Base-by-base conservation (phyloP, 1,284 basidiomycete species). In the Schizophyllum amplum region DNA sequence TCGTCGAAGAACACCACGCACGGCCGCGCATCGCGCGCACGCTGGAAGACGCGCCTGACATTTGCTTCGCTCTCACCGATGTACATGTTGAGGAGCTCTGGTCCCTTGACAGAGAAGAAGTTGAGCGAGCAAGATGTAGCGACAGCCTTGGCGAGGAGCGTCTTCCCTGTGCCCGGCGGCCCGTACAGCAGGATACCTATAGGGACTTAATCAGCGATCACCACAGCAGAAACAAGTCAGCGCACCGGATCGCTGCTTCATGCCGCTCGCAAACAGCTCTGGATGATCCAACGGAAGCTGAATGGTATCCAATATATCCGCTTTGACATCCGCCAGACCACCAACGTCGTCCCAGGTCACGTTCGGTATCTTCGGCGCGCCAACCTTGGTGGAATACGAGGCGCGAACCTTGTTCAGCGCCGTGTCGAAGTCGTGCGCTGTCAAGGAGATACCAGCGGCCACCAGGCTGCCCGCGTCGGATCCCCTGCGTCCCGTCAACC, bases 321-420 rank as follows among this genome's bases (percentile, higher is more conserved):
- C 72, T 71, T 98, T 99, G 58, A 98, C 93, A 60, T 80, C 75
- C 1, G 85, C 87, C 20, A 99, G 75, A 5, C 97, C 97, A 47
- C 97, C 97, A 15, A 99, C 90, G 68, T 99, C 97, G 71, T 98
- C 94, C 97, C 97, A 99, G 0, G 91, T 84, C 0, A 99, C 95
- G 61, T 84, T 92, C 1, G 97, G 97, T 54, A 99, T 99, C 66
- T 92, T 95, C 0, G 97, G 97, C 20, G 94, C 94, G 13, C 96
- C 96, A 57, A 99, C 97, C 65, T 82, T 93, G 67, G 95, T 92
- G 17, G 92, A 90, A 72, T 97, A 97, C 1, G 86, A 82, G 13
- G 82, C 75, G 56, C 94, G 79, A 4, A 91, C 89, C 61, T 86
- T 83, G n/a, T 78, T 76, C 11, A 99, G 75, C 0, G 93, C 93